These are phyloP conservation scores for Acanthamoeba culbertsoni DNA, from an alignment of 208 protist genomes.

Conservation along the genomic window DNA sequence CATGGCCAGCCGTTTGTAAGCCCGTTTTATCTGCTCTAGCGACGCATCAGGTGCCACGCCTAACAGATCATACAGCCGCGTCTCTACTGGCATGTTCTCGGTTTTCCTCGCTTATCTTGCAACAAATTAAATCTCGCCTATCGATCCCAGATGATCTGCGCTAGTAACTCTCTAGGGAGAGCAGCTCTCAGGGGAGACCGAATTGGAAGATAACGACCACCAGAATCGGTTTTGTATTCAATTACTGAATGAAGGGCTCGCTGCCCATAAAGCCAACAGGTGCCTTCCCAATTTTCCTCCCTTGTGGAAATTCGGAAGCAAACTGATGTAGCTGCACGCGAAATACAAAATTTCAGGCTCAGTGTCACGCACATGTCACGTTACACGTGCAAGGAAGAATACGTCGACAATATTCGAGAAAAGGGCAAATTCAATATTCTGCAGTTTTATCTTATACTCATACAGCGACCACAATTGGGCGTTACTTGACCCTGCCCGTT, in stretches of 20 bases:
- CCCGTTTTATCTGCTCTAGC: slow-evolving; percentile 88
- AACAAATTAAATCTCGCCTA: not conserved
- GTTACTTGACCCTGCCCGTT: not conserved
- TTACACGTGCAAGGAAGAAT: not conserved
- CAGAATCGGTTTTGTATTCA: too few species aligned
- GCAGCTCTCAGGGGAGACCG: too few species aligned
- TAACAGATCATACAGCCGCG: slow-evolving; percentile 90
- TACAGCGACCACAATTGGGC: too few species aligned
- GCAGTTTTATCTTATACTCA: too few species aligned
- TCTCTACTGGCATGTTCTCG: slow-evolving; percentile 64
- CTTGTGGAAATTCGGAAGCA: not conserved
- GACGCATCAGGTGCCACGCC: slow-evolving; percentile 85
- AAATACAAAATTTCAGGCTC: not conserved
- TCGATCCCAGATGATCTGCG: not conserved
- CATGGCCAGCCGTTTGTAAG: slow-evolving; percentile 91
- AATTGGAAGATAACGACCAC: too few species aligned
- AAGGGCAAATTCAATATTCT: not conserved
- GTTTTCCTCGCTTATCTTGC: not conserved
- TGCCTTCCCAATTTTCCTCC: not conserved
- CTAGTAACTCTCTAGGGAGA: not conserved
- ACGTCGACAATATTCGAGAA: not conserved
- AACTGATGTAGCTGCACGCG: not conserved
- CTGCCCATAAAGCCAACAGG: not conserved
- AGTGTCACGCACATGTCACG: not conserved
- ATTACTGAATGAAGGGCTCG: not conserved